Percentiles rank a stretch among this genome's conserved stretches.
These are phyloP conservation scores for Quercus rubra DNA, from an alignment of 306 rosid genomes.

Conservation along the genomic window DNA sequence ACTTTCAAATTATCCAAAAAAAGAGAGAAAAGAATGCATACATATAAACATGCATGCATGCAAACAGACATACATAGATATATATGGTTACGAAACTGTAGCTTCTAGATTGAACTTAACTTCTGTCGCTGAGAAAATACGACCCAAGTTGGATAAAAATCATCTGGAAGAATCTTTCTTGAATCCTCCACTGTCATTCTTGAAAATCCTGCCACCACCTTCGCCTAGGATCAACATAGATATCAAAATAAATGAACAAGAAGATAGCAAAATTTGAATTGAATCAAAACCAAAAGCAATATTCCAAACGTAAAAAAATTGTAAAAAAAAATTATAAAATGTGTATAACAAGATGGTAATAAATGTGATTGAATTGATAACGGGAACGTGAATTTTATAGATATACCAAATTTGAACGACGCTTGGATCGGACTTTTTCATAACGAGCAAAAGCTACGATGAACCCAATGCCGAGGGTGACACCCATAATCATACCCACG, in stretches of 20 bases:
- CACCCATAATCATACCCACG: conserved; percentile 58
- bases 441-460: conserved; percentile 61
- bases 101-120: conserved; percentile 45
- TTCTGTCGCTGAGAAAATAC: conserved; percentile 72
- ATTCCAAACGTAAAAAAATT: neutral
- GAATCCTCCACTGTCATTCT: conserved; percentile 87
- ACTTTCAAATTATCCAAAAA: too few species aligned
- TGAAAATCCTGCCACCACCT: conserved; percentile 68
- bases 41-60: neutral
- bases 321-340: neutral
- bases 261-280: neutral
- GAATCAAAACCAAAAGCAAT: neutral
- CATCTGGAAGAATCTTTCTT: conserved; percentile 55
- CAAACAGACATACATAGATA: neutral
- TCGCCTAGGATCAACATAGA: conserved; percentile 46
- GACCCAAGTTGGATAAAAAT: conserved; percentile 81
- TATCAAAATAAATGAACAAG: neutral
- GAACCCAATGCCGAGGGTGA: conserved; percentile 58
- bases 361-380: neutral
- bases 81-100: neutral
- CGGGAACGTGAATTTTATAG: neutral
- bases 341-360: neutral
- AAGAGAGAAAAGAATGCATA: neutral
- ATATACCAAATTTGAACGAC: conserved; percentile 68
- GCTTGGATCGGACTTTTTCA: conserved; percentile 52